These are phyloP conservation scores for Parmales sp. DNA, from an alignment of 108 stramenopile genomes.

Conservation along the genomic window DNA sequence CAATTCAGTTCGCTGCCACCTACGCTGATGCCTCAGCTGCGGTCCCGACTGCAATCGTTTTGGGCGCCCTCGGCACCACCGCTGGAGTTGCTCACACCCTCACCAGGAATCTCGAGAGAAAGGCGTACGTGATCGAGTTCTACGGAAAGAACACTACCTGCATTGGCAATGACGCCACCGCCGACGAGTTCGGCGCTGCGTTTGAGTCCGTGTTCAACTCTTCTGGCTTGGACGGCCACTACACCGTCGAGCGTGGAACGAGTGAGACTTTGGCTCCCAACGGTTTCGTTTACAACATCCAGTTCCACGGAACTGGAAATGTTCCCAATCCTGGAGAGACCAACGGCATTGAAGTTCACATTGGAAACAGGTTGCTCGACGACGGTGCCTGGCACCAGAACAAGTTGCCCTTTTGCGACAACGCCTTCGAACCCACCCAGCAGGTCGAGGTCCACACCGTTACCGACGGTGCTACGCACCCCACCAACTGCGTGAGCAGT, in stretches of 20 bases:
- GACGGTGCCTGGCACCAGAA: not conserved
- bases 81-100: no score
- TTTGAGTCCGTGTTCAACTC: not conserved
- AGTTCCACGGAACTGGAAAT: conserved; percentile 30
- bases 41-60: no score
- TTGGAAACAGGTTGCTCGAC: not conserved
- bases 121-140: conserved; percentile 5
- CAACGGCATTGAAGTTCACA: not conserved
- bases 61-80: no score
- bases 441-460: conserved; percentile 27
- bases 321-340: not conserved
- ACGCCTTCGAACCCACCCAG: conserved; percentile 28
- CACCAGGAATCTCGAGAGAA: no score
- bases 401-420: conserved; percentile 22
- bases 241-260: not conserved
- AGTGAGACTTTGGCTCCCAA: conserved; percentile 27
- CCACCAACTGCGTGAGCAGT: conserved; percentile 23
- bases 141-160: conserved; percentile 21
- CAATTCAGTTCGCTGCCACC: not conserved
- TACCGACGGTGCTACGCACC: conserved; percentile 34
- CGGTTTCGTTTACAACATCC: conserved; percentile 39
- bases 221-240: not conserved
- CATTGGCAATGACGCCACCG: conserved; percentile 34
- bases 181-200: conserved; percentile 16
- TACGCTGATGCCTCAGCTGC: not conserved